A percentile compares a stretch with the other conserved stretches of the same genome.
Conservation (phyloP, 257 asterid species). For the Ligustrum vulgare region DNA sequence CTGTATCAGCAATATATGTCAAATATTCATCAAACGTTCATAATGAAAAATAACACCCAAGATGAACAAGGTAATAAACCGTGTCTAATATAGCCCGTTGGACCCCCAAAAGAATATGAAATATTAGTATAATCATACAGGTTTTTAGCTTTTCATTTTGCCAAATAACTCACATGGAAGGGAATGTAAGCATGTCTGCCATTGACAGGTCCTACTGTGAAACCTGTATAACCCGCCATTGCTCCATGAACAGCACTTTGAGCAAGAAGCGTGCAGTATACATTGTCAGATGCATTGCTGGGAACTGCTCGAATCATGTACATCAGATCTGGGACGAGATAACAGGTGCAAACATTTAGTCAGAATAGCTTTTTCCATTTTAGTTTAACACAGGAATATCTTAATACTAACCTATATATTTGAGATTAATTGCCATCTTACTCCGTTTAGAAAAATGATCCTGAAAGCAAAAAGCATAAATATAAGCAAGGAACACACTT, state of each 20-base stretch:
- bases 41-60: no score
- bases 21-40: not conserved
- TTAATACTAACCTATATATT: constrained; percentile 68
- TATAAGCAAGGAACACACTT: not conserved
- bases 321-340: constrained; percentile 62
- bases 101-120: no score
- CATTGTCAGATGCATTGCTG: constrained; percentile 85
- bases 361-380: not conserved
- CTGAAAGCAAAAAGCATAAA: constrained; percentile 36
- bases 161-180: constrained; percentile 56
- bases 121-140: not conserved
- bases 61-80: not conserved
- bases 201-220: constrained; percentile 73
- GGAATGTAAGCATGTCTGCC: constrained; percentile 78
- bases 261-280: constrained; percentile 92
- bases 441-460: constrained; percentile 62
- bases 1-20: not conserved
- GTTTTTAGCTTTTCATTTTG: not conserved
- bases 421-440: constrained; percentile 67
- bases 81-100: no score
- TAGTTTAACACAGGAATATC: not conserved
- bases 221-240: constrained; percentile 95
- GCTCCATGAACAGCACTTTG: constrained; percentile 97
- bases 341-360: not conserved
- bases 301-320: constrained; percentile 94